Evolutionary conservation across 2,329 filamentous ascomycete genomes (phyloP), one percentile per base, ranked within the genome.

Genomic region (Fusarium azukiicola): DNA sequence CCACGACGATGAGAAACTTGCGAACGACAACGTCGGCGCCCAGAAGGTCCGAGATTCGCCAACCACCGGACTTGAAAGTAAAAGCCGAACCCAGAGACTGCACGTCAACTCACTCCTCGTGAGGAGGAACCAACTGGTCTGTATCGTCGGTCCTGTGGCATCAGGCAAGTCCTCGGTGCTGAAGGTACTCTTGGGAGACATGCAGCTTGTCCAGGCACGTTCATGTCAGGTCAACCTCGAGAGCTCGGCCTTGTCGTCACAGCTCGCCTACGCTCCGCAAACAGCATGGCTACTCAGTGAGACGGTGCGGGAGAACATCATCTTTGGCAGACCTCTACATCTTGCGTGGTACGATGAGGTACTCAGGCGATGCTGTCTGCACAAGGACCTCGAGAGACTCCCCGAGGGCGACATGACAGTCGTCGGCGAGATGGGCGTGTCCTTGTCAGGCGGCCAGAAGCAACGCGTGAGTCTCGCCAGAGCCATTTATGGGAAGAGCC

Each of bases 381-480:
- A 78, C 1, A 75, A 56, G 4, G 75, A 78, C 9, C 47, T 78
- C 42, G 71, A 78, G 2, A 67, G 38, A 4, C 32, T 78, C 0
- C 64, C 75, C 2, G 75, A 78, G 3, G 72, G 75, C 1, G 75
- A 78, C 2, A 78, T 78, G 75, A 78, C 75, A 1, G 75, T 78
- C 2, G 75, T 78, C 2, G 75, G 75, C 1, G 75, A 78, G n/a
- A 78, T 75, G 17, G 75, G 75, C 0, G 75, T 78, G 21, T 78
- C 75, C 1, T n/a, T 78, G 0, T 78, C 75, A 2, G 75, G 75
- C 6, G 75, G 75, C 0, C 75, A 78, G 21, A 78, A 78, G 19
- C 75, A 78, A 6, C 75, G 75, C 1, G 71, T 78, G 6, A 78
- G 75, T 63, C 75, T 78, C 21, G 75, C 75, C 1, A 75, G 75